Conservation (phyloP, 2,329 filamentous ascomycete genomes). For the Colletotrichum higginsianum region DNA sequence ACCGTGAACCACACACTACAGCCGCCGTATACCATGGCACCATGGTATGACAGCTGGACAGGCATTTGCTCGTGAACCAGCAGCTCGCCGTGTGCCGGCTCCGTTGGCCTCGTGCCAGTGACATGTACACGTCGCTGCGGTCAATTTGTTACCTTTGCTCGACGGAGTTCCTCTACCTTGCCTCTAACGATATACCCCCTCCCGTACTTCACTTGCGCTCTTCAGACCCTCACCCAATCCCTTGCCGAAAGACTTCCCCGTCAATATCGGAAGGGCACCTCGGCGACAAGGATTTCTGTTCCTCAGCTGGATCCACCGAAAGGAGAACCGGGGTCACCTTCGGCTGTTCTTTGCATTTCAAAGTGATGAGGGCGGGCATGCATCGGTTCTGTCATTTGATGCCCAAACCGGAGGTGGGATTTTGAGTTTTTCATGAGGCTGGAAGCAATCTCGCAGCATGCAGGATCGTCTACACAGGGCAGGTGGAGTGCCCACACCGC, state of each 20-base stretch:
- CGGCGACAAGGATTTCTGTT: constrained; percentile 28
- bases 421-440: constrained; percentile 42
- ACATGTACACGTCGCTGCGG: background rate
- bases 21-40: background rate
- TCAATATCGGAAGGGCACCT: constrained; percentile 29
- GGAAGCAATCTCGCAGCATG: constrained; percentile 38
- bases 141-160: background rate
- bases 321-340: constrained; percentile 33
- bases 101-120: background rate
- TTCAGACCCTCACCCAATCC: background rate
- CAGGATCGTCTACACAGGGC: constrained; percentile 30
- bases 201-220: background rate
- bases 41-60: constrained; percentile 17
- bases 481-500: constrained; percentile 12
- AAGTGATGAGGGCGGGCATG: background rate
- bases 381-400: constrained; percentile 35
- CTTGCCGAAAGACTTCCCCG: constrained; percentile 15
- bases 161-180: background rate
- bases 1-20: constrained; percentile 14
- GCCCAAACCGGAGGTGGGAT: constrained; percentile 32
- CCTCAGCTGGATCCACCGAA: constrained; percentile 24
- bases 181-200: background rate
- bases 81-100: background rate
- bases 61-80: background rate
- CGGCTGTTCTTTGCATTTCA: constrained; percentile 34